These are phyloP conservation scores for Diophrys sp. DNA, from an alignment of 73 alveolate genomes.

Conservation along the genomic window DNA sequence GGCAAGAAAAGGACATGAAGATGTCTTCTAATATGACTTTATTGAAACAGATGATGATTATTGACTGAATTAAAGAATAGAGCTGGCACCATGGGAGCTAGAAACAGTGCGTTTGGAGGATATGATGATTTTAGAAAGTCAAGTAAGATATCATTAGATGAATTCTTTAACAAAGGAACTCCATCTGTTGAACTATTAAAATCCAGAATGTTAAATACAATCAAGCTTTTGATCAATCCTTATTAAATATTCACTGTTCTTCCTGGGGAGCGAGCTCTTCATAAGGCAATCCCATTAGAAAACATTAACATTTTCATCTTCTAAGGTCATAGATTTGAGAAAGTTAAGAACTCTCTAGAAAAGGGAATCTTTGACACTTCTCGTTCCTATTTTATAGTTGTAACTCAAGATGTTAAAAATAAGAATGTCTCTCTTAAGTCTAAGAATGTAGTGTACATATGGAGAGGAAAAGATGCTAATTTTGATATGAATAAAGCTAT, in stretches of 20 bases:
- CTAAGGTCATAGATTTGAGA: conserved; percentile 10
- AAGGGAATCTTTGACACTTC: conserved; percentile 33
- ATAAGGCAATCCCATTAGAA: not conserved
- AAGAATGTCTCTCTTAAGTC: not conserved
- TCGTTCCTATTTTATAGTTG: conserved; percentile 30
- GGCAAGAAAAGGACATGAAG: not conserved
- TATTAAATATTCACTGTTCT: not conserved
- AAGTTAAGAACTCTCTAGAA: not conserved
- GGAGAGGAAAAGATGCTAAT: conserved; percentile 36
- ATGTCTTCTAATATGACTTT: not conserved
- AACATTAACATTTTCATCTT: not conserved
- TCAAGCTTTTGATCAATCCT: not conserved
- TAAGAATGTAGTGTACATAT: conserved; percentile 35
- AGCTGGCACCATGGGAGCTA: too few relatives aligned
- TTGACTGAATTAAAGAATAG: too few relatives aligned
- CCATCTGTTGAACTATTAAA: not conserved
- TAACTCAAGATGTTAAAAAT: not conserved
- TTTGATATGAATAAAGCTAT: conserved; percentile 17
- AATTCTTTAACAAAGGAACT: not conserved
- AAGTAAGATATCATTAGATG: not conserved
- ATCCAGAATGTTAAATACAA: not conserved
- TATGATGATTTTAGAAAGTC: too few relatives aligned
- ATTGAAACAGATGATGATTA: not conserved
- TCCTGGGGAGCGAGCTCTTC: not conserved
- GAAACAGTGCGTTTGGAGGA: too few relatives aligned